Base-by-base conservation (phyloP, 495 filamentous ascomycete genomes). In the Umbilicaria muhlenbergii region DNA sequence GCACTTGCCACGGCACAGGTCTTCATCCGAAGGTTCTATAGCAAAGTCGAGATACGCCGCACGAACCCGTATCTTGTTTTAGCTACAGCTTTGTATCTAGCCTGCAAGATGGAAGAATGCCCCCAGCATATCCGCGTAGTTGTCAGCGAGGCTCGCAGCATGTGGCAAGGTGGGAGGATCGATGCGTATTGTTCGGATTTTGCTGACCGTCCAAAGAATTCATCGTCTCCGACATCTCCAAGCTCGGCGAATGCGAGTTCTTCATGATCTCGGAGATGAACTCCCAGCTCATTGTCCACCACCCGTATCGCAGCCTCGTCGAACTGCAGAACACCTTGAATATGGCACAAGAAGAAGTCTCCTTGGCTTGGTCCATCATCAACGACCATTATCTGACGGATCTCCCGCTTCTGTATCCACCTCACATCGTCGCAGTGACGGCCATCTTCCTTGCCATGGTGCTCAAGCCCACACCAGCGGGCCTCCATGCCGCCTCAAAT, bases 51-150 rank as follows among this genome's bases (percentile, higher is more conserved):
- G 50, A 84, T 96, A 51, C 78, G 91, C 43, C 78, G 80, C 36
- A 96, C 89, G 17, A 98, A 95, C 51, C 89, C 91, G 13, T 94
- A 92, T 61, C 76, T 96, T 13, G 73, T 96, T 38, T 67, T 94
- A 47, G 78, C 84, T 21, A 96, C 91, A 4, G 86, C 89, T 19
- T 66, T 96, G 47, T 98, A 98, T 62, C 69, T 98, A 32, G 91
- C 92, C 38, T 93, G 87, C 65, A 98, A 98, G 63, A 94, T 93
- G 83, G 91, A 98, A 60, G 91, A 98, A 62, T 89, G 80, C 49
- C 92, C 91, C 21, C 88, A 94, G 59, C 92, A 98, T 60, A 96
- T 98, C 47, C 74, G 89, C 31, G 71, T 88, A 39, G 74, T 98
- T 36, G 77, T 87, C 2, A 76, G 73, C 5, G 89, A 98, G 59